Conservation (phyloP, 1,284 basidiomycete genomes). For the Austropuccinia psidii region DNA sequence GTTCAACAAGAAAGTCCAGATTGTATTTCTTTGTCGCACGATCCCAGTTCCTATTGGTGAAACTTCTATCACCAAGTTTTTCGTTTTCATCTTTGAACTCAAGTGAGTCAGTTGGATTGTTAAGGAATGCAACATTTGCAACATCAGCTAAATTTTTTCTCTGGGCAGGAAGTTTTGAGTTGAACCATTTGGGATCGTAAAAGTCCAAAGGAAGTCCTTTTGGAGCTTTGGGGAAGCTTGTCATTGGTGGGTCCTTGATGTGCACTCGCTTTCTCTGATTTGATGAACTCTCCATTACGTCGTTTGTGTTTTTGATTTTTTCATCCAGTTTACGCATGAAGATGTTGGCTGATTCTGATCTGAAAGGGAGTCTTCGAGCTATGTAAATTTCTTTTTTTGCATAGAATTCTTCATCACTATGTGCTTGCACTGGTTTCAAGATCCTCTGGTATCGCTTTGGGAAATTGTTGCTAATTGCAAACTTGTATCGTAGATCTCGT, state of each 20-base stretch:
- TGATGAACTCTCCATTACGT: too few relatives aligned
- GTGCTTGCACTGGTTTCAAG: neutral
- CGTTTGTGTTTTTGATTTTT: neutral
- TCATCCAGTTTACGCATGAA: neutral
- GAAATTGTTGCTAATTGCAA: neutral
- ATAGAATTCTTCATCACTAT: constrained; percentile 7
- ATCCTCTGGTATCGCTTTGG: neutral
- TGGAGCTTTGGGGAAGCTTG: constrained; percentile 1
- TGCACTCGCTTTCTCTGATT: neutral
- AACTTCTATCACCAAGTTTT: too few relatives aligned
- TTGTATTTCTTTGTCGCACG: too few relatives aligned
- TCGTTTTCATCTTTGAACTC: too few relatives aligned
- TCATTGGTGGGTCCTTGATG: neutral
- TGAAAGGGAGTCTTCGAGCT: neutral
- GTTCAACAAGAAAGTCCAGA: too few relatives aligned
- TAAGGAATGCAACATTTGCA: neutral
- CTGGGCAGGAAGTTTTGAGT: neutral
- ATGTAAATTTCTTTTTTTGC: neutral
- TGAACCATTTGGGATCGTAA: constrained; percentile 2
- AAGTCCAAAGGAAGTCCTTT: neutral
- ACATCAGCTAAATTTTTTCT: neutral
- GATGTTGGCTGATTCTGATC: neutral
- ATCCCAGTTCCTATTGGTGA: too few relatives aligned
- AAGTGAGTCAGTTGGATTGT: neutral
- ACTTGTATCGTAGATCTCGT: neutral